These are phyloP conservation scores for Naematelia aurantialba DNA, from an alignment of 768 basidiomycete species.

Conservation along the genomic window DNA sequence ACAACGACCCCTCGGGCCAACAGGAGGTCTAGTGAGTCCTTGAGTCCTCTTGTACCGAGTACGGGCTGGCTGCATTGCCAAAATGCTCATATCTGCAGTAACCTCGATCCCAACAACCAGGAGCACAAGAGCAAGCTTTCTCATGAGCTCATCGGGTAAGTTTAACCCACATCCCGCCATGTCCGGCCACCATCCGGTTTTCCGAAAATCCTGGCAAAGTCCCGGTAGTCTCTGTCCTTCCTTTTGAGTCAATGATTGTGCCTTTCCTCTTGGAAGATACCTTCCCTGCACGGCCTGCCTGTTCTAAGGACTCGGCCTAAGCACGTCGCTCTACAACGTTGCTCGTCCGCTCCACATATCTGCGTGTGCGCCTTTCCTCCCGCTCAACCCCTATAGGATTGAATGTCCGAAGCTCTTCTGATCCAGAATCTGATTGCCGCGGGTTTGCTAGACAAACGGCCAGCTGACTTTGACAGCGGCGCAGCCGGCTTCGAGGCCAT, in stretches of 20 bases:
- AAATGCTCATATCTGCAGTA: slow-evolving; percentile 14
- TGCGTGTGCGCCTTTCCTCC: too few relatives aligned
- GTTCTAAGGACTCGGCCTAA: too few relatives aligned
- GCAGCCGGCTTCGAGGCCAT: slow-evolving; percentile 53
- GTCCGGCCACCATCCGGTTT: not conserved
- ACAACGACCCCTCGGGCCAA: slow-evolving; percentile 36
- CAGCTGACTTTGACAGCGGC: slow-evolving; percentile 21
- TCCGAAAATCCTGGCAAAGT: not conserved
- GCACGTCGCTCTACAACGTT: too few relatives aligned
- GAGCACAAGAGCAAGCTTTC: slow-evolving; percentile 43
- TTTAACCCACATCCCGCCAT: not conserved
- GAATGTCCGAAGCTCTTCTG: too few relatives aligned
- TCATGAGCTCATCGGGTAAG: slow-evolving; percentile 45
- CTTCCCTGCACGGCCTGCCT: not conserved
- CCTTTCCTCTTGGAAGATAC: not conserved
- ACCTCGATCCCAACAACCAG: slow-evolving; percentile 37
- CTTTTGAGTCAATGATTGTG: not conserved
- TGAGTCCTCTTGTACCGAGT: too few relatives aligned
- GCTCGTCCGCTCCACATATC: too few relatives aligned
- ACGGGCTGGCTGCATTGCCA: too few relatives aligned
- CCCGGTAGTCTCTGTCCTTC: not conserved
- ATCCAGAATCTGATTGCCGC: too few relatives aligned
- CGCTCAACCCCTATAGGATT: too few relatives aligned
- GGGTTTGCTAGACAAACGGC: too few relatives aligned
- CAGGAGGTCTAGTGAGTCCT: slow-evolving; percentile 43